phyloP scores from a whole-genome alignment of 495 filamentous ascomycete genomes.

The Hyaloscypha hepaticicola region DNA sequence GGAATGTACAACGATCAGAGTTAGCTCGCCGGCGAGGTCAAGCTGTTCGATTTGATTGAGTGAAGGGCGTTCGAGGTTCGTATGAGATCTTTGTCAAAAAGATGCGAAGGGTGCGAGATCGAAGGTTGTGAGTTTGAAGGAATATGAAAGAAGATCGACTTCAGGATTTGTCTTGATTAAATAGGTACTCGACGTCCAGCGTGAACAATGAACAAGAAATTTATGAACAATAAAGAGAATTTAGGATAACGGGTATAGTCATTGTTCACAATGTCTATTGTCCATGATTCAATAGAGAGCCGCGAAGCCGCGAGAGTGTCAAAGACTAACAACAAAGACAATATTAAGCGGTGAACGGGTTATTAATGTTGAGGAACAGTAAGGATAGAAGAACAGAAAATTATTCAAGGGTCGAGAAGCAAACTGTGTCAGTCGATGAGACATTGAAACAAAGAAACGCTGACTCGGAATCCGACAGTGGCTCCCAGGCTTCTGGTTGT shows the following conservation, averaged over 20 bases:
- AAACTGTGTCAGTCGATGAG: not conserved
- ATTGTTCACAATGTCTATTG: slow-evolving; percentile 10
- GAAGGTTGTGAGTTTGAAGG: not conserved
- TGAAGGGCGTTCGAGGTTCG: not conserved
- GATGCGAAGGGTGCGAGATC: slow-evolving; percentile 5
- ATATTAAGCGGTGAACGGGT: slow-evolving; percentile 9
- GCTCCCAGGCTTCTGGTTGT: slow-evolving; percentile 5
- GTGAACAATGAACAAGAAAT: slow-evolving; percentile 23
- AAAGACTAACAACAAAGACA: slow-evolving; percentile 17
- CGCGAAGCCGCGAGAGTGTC: slow-evolving; percentile 6
- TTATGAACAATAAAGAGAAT: slow-evolving; percentile 2
- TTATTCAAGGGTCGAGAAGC: slow-evolving; percentile 7
- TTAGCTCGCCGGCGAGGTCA: slow-evolving; percentile 19
- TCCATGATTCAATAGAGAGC: slow-evolving; percentile 22
- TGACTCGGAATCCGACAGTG: slow-evolving; percentile 17
- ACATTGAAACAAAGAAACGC: slow-evolving; percentile 28
- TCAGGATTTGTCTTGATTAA: slow-evolving; percentile 12
- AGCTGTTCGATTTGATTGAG: not conserved
- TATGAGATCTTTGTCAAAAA: slow-evolving; percentile 1
- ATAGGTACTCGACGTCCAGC: slow-evolving; percentile 25
- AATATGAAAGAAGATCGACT: slow-evolving; percentile 7
- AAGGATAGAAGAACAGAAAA: slow-evolving; percentile 9
- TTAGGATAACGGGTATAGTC: slow-evolving; percentile 8
- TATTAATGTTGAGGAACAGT: slow-evolving; percentile 13
- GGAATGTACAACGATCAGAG: slow-evolving; percentile 1